Evolutionary conservation across 108 stramenopile genomes (phyloP).

Genomic region (Mediolabrus comicus): DNA sequence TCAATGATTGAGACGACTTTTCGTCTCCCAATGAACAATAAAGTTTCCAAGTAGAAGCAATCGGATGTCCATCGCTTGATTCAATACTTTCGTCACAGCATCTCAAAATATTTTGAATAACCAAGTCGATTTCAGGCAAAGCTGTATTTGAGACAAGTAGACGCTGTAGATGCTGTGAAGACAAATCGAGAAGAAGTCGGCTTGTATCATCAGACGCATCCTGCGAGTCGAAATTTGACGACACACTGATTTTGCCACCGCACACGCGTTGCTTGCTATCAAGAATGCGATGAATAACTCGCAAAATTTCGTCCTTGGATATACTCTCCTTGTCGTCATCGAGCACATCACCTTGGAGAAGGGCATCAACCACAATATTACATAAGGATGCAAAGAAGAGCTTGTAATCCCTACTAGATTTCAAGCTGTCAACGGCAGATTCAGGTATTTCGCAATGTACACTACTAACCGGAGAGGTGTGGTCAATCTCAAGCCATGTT

Average conservation of each 20-base stretch:
- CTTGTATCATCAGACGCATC: not conserved
- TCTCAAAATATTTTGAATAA: slow-evolving; percentile 11
- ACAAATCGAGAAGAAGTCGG: slow-evolving; percentile 18
- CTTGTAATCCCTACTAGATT: slow-evolving; percentile 1
- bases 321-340: not conserved
- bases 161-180: slow-evolving; percentile 12
- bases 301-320: not conserved
- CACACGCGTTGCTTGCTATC: not conserved
- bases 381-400: slow-evolving; percentile 6
- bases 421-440: not conserved
- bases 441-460: not conserved
- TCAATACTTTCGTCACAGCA: slow-evolving; percentile 4
- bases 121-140: slow-evolving; percentile 17
- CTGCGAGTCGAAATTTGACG: not conserved
- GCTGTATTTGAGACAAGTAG: slow-evolving; percentile 8
- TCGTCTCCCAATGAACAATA: slow-evolving; percentile 32
- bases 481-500: not conserved
- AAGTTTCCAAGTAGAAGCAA: slow-evolving; percentile 6
- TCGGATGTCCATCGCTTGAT: not conserved
- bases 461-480: not conserved
- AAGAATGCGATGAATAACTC: not conserved
- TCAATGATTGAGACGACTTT: slow-evolving; percentile 17
- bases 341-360: not conserved
- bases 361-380: slow-evolving; percentile 17
- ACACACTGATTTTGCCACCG: not conserved